Evolutionary conservation across 192 early-diverging fungal species (phyloP).

Genomic region (Podila verticillata): DNA sequence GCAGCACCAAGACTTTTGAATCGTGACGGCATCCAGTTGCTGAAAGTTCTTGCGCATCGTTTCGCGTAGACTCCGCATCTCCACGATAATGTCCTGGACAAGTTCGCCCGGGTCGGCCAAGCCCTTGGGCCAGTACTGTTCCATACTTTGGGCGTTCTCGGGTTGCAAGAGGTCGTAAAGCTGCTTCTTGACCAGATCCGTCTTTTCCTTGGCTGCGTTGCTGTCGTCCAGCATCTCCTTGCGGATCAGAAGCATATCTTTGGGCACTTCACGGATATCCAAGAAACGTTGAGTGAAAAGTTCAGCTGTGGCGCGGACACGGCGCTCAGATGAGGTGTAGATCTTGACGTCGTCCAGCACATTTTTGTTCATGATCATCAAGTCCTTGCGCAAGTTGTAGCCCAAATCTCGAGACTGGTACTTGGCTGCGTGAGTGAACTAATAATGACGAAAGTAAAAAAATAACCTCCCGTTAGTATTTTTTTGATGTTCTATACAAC

Average conservation of each 20-base stretch:
- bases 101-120: conserved; percentile 54
- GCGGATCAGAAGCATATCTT: conserved; percentile 74
- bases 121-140: conserved; percentile 52
- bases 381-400: conserved; percentile 91
- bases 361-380: conserved; percentile 87
- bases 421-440: conserved; percentile 92
- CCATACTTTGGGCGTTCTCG: conserved; percentile 35
- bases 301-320: conserved; percentile 88
- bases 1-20: conserved; percentile 92
- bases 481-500: neutral
- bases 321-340: conserved; percentile 85
- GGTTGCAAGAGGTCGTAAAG: conserved; percentile 61
- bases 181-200: conserved; percentile 84
- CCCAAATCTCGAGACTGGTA: conserved; percentile 93
- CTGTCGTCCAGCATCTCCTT: conserved; percentile 96
- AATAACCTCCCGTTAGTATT: neutral
- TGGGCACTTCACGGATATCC: conserved; percentile 63
- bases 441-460: conserved; percentile 13
- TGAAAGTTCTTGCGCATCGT: conserved; percentile 86
- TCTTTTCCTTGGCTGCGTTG: conserved; percentile 94
- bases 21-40: conserved; percentile 59
- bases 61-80: conserved; percentile 71
- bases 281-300: conserved; percentile 75
- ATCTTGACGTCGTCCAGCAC: conserved; percentile 89
- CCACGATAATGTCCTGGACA: conserved; percentile 73